Evolutionary conservation across 1,139 yeast genomes (phyloP).

Genomic region (Debaryomyces udenii): DNA sequence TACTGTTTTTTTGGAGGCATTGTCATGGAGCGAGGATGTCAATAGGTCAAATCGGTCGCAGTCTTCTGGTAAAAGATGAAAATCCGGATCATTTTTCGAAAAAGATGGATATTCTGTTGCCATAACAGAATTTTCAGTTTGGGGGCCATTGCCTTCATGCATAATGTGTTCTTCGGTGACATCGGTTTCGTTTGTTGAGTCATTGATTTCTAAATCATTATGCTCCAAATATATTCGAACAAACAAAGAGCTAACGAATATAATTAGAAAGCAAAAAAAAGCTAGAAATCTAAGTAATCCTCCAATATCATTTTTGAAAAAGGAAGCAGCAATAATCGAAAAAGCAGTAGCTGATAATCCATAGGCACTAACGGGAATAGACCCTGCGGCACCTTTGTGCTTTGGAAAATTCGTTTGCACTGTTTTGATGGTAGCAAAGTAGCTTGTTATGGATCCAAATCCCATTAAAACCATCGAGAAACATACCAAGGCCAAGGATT

Average conservation of each 20-base stretch:
- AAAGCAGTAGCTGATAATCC: slow-evolving; percentile 54
- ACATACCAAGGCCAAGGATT: slow-evolving; percentile 34
- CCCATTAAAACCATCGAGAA: slow-evolving; percentile 54
- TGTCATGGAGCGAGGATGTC: neutral
- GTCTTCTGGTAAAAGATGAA: neutral
- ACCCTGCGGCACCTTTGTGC: slow-evolving; percentile 71
- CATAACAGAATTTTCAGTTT: neutral
- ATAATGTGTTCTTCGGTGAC: slow-evolving; percentile 1
- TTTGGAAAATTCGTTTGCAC: slow-evolving; percentile 71
- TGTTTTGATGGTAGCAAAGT: slow-evolving; percentile 67
- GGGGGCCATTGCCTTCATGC: neutral
- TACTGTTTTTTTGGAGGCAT: neutral
- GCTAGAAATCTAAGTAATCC: slow-evolving; percentile 42
- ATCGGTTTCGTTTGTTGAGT: slow-evolving; percentile 10
- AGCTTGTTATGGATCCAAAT: slow-evolving; percentile 65
- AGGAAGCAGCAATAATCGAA: slow-evolving; percentile 47
- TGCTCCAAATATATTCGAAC: slow-evolving; percentile 34
- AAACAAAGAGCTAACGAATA: slow-evolving; percentile 43
- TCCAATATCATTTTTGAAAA: slow-evolving; percentile 48
- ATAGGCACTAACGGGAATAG: slow-evolving; percentile 60
- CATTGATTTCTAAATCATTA: slow-evolving; percentile 12
- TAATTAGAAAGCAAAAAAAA: slow-evolving; percentile 38
- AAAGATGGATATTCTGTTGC: neutral
- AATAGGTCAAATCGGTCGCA: no score
- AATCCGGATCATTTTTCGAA: neutral